These are phyloP conservation scores for Plantago ovata DNA, from an alignment of 257 asterid genomes.

Conservation along the genomic window DNA sequence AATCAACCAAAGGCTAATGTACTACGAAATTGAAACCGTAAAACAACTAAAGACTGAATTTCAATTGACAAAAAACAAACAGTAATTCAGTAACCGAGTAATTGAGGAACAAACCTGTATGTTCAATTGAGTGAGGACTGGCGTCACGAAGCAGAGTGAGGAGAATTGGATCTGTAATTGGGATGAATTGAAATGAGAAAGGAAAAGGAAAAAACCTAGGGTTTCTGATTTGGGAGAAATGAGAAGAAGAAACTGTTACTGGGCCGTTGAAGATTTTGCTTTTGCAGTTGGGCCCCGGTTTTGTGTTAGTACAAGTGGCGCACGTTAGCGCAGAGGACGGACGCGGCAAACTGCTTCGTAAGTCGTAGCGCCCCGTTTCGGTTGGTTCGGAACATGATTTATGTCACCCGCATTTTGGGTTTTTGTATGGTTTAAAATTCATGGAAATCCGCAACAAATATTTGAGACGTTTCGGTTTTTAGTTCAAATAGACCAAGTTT, in stretches of 20 bases:
- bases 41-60: background rate
- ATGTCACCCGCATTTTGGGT: no score
- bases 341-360: background rate
- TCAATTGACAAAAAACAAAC: background rate
- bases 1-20: background rate
- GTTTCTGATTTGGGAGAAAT: constrained; percentile 1
- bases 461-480: no score
- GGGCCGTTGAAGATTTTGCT: background rate
- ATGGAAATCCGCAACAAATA: no score
- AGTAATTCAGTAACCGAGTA: background rate
- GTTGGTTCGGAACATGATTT: no score
- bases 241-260: background rate
- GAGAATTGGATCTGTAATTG: background rate
- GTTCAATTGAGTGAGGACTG: background rate
- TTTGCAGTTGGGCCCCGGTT: background rate
- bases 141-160: background rate
- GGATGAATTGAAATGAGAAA: background rate
- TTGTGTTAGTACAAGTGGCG: background rate
- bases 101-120: background rate
- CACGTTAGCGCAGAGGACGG: background rate
- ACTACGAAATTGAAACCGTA: background rate
- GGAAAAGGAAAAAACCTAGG: background rate
- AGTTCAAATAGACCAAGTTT: no score
- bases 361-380: no score
- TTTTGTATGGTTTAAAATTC: no score